A percentile compares a stretch with the other conserved stretches of the same genome.
Evolutionary conservation across 2,329 filamentous ascomycete species (phyloP).

Genomic region (Simplicillium sp.): DNA sequence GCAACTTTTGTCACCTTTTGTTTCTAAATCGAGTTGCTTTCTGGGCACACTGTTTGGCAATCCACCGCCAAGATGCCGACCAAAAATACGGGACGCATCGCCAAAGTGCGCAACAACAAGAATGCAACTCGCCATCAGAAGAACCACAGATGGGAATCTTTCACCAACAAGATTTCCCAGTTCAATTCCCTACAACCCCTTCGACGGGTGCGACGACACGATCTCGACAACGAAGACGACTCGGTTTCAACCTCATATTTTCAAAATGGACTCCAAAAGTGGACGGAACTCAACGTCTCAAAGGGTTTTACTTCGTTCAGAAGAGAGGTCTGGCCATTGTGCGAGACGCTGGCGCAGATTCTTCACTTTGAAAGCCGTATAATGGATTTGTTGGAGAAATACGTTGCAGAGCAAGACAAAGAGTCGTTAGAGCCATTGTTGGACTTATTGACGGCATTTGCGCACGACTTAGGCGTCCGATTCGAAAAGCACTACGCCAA

Average conservation of each 20-base stretch:
- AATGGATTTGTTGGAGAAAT: slow-evolving; percentile 64
- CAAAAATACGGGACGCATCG: slow-evolving; percentile 56
- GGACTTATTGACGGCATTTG: slow-evolving; percentile 82
- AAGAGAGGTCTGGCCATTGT: slow-evolving; percentile 64
- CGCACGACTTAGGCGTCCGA: slow-evolving; percentile 78
- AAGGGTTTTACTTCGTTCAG: slow-evolving; percentile 71
- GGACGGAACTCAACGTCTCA: slow-evolving; percentile 85
- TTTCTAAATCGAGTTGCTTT: slow-evolving; percentile 8
- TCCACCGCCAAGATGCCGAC: slow-evolving; percentile 44
- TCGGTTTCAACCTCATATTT: slow-evolving; percentile 80
- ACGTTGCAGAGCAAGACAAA: slow-evolving; percentile 69
- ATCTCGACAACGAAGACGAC: slow-evolving; percentile 70
- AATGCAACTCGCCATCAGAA: slow-evolving; percentile 65
- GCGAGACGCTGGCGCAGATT: slow-evolving; percentile 85
- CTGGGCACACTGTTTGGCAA: slow-evolving; percentile 11
- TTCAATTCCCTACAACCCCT: slow-evolving; percentile 86
- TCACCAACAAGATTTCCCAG: slow-evolving; percentile 81
- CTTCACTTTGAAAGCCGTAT: slow-evolving; percentile 84
- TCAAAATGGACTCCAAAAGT: slow-evolving; percentile 71
- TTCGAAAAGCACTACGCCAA: slow-evolving; percentile 85
- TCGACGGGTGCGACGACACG: slow-evolving; percentile 76
- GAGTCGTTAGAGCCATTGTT: slow-evolving; percentile 79
- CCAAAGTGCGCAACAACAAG: slow-evolving; percentile 61
- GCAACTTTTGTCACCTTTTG: slow-evolving; percentile 5
- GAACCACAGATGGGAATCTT: slow-evolving; percentile 84